phyloP scores from a whole-genome alignment of 1,139 yeast species.

The Candida albicans region DNA sequence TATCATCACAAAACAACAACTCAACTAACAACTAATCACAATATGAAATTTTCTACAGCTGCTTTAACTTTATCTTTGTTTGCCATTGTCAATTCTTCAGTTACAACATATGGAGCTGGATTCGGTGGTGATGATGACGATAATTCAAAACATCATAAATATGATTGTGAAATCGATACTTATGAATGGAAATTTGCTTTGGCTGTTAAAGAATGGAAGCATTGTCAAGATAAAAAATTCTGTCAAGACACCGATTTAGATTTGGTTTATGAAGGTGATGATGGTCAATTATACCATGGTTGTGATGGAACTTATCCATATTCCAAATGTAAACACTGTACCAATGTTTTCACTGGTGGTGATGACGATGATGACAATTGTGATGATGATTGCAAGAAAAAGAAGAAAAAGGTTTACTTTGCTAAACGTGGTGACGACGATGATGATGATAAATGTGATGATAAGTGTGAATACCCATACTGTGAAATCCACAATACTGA shows the following conservation, averaged over 20 bases:
- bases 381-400: too few relatives aligned
- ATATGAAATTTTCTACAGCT: neutral
- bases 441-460: slow-evolving; percentile 1
- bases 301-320: slow-evolving; percentile 6
- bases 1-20: too few relatives aligned
- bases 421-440: too few relatives aligned
- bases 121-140: neutral
- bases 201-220: neutral
- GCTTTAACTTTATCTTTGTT: neutral
- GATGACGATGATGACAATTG: too few relatives aligned
- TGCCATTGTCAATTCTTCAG: neutral
- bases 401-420: too few relatives aligned
- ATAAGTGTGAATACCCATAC: slow-evolving; percentile 2
- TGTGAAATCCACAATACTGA: slow-evolving; percentile 6
- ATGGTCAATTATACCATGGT: slow-evolving; percentile 7
- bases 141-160: too few relatives aligned
- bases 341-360: neutral
- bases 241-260: neutral
- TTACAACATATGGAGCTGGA: neutral
- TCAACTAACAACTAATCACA: neutral
- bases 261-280: slow-evolving; percentile 7
- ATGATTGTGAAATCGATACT: neutral
- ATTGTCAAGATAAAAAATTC: neutral
- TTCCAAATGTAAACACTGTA: slow-evolving; percentile 4
- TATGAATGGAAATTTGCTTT: slow-evolving; percentile 3